Percentiles rank a stretch among this genome's conserved stretches.
Evolutionary conservation across 306 rosid species (phyloP).

Genomic region (Neltuma alba): DNA sequence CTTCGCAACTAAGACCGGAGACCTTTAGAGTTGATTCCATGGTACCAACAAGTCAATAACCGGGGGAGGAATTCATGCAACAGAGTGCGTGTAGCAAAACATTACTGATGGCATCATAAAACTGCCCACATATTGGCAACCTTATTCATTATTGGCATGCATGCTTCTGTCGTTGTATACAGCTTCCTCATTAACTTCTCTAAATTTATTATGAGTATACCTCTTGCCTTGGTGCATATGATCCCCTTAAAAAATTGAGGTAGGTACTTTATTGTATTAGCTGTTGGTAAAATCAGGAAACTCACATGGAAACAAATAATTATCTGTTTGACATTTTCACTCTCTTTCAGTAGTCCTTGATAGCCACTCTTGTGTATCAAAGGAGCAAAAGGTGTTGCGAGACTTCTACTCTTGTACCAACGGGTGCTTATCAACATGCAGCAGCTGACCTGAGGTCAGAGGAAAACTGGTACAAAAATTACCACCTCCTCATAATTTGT

Average conservation of each 20-base stretch:
- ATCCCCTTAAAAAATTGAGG: not conserved
- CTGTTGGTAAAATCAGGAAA: constrained; percentile 17
- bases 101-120: constrained; percentile 14
- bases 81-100: constrained; percentile 20
- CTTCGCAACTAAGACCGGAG: constrained; percentile 14
- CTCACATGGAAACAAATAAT: constrained; percentile 8
- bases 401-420: not conserved
- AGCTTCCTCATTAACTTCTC: constrained; percentile 1
- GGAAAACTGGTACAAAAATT: not conserved
- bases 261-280: constrained; percentile 20
- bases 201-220: not conserved
- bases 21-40: constrained; percentile 16
- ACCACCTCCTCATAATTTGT: not conserved
- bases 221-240: not conserved
- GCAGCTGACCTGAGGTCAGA: constrained; percentile 17
- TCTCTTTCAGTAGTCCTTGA: constrained; percentile 1
- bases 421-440: not conserved
- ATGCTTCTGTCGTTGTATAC: not conserved
- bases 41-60: not conserved
- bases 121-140: constrained; percentile 16
- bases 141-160: not conserved
- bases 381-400: constrained; percentile 8
- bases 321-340: constrained; percentile 2
- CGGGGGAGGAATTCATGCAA: not conserved
- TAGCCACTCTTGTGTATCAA: constrained; percentile 21